These are phyloP conservation scores for Pyrenochaeta sp. DNA, from an alignment of 2,329 filamentous ascomycete species.

Conservation along the genomic window DNA sequence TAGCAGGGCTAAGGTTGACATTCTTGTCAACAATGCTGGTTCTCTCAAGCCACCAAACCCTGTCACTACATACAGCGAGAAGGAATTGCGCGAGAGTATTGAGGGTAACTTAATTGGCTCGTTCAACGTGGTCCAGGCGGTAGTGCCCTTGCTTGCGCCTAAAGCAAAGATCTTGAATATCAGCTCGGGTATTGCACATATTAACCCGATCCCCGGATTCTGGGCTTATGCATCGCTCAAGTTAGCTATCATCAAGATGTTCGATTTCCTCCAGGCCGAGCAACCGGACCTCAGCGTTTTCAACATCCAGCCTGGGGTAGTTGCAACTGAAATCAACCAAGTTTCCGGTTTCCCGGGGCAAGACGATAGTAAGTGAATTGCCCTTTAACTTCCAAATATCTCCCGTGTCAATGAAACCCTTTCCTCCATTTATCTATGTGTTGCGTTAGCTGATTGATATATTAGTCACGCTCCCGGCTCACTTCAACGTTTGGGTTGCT, in stretches of 20 bases:
- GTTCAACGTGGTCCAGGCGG: conserved; percentile 45
- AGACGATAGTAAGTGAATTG: conserved; percentile 38
- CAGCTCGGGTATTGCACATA: conserved; percentile 35
- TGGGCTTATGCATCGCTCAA: conserved; percentile 29
- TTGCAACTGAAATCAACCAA: conserved; percentile 40
- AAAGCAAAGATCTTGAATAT: conserved; percentile 49
- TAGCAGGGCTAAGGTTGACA: conserved; percentile 46
- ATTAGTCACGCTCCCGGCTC: conserved; percentile 27
- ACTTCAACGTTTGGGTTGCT: conserved; percentile 47
- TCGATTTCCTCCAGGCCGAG: conserved; percentile 32
- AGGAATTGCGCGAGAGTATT: conserved; percentile 47
- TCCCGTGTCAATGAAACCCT: not conserved
- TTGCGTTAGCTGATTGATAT: conserved; percentile 9
- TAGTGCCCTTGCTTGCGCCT: conserved; percentile 43
- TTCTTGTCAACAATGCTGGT: conserved; percentile 54
- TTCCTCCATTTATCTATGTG: not conserved
- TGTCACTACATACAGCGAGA: conserved; percentile 37
- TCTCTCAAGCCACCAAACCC: conserved; percentile 37
- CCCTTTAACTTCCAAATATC: conserved; percentile 1
- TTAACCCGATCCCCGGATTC: conserved; percentile 9
- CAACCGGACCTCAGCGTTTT: conserved; percentile 26
- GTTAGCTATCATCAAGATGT: conserved; percentile 40
- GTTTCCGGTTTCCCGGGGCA: conserved; percentile 30
- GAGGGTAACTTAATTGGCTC: conserved; percentile 47
- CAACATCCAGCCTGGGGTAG: conserved; percentile 47